Evolutionary conservation across 371 early-diverging fungal genomes (phyloP).

Genomic region (Mortierella sp.): DNA sequence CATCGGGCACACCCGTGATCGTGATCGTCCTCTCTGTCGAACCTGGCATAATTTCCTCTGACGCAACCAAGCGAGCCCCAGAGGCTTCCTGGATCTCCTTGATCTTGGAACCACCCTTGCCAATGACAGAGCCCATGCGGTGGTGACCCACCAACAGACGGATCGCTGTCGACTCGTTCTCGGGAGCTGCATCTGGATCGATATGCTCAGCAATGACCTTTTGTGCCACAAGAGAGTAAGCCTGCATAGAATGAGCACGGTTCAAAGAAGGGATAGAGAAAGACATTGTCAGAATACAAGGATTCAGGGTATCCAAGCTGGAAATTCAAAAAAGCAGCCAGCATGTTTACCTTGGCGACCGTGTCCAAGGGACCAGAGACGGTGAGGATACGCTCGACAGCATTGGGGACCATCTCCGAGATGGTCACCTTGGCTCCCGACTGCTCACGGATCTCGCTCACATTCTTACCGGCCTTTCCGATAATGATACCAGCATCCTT

Average conservation of each 20-base stretch:
- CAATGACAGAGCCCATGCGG: constrained; percentile 92
- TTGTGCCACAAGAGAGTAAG: constrained; percentile 76
- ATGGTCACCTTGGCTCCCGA: constrained; percentile 84
- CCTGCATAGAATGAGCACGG: constrained; percentile 52
- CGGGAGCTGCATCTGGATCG: constrained; percentile 54
- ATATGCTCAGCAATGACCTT: constrained; percentile 69
- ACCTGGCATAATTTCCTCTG: constrained; percentile 78
- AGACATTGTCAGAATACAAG: not conserved
- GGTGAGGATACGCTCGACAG: constrained; percentile 79
- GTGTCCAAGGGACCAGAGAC: constrained; percentile 77
- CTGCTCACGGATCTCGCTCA: constrained; percentile 79
- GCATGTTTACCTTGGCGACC: constrained; percentile 71
- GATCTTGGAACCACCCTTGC: constrained; percentile 89
- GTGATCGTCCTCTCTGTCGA: constrained; percentile 88
- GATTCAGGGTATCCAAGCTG: too few relatives aligned
- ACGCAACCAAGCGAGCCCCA: constrained; percentile 86
- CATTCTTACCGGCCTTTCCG: constrained; percentile 84
- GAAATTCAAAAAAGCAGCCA: not conserved
- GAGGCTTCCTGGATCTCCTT: constrained; percentile 85
- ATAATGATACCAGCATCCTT: constrained; percentile 89
- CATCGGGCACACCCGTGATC: constrained; percentile 83
- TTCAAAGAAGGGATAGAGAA: not conserved
- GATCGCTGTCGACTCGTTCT: constrained; percentile 64
- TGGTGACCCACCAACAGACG: constrained; percentile 78
- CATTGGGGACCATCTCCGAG: constrained; percentile 80